phyloP scores from a whole-genome alignment of 768 basidiomycete genomes.

The Mycena venus region DNA sequence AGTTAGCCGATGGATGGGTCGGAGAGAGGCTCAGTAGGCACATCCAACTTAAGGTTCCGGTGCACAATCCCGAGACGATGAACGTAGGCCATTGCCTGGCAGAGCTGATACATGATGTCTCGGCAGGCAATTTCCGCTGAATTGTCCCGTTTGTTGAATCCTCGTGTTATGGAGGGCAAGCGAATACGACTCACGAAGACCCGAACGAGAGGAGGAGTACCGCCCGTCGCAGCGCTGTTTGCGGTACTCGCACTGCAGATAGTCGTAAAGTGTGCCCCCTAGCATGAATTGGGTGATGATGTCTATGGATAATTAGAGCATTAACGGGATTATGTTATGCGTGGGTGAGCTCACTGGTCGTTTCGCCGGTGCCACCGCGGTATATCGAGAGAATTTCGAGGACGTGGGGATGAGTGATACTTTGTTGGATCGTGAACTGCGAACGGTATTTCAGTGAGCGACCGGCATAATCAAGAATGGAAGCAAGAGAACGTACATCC shows the following conservation, averaged over 20 bases:
- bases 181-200: not conserved
- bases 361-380: not conserved
- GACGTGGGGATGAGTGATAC: conserved; percentile 10
- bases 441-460: too few relatives aligned
- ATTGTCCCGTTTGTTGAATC: not conserved
- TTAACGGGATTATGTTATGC: too few relatives aligned
- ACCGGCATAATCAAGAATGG: not conserved
- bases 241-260: not conserved
- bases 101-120: conserved; percentile 25
- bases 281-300: conserved; percentile 4
- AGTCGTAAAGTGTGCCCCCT: not conserved
- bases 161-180: not conserved
- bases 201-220: not conserved
- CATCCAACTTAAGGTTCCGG: conserved; percentile 18
- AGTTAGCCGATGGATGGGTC: not conserved
- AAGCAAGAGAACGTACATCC: not conserved
- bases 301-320: not conserved
- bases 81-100: conserved; percentile 20
- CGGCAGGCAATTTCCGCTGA: conserved; percentile 4
- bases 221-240: not conserved
- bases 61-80: conserved; percentile 18
- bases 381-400: conserved; percentile 8
- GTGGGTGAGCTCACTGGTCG: not conserved
- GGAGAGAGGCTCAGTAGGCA: not conserved
- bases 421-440: conserved; percentile 3